A percentile compares a stretch with the other conserved stretches of the same genome.
Evolutionary conservation across 768 basidiomycete genomes (phyloP).

Genomic region (Naganishia vishniacii): DNA sequence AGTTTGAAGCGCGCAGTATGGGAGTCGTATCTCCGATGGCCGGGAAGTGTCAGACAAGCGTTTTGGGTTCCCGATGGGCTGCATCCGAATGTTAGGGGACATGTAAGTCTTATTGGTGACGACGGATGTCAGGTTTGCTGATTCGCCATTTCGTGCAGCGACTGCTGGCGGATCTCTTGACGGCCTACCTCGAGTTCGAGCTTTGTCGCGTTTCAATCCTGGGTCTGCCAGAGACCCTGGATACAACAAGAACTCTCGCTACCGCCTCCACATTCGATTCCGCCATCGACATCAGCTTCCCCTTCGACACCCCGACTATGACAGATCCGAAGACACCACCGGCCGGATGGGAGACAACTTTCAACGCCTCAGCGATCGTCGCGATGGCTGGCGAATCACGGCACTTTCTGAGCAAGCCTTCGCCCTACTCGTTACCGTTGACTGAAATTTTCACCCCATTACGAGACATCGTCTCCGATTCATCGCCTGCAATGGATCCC

Average conservation of each 20-base stretch:
- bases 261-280: conserved; percentile 30
- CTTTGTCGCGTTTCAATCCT: conserved; percentile 37
- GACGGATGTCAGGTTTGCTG: background rate
- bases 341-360: conserved; percentile 36
- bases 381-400: conserved; percentile 31
- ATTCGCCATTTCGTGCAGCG: too few relatives aligned
- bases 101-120: conserved; percentile 42
- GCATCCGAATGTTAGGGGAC: conserved; percentile 45
- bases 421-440: conserved; percentile 30
- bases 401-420: conserved; percentile 36
- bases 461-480: conserved; percentile 39
- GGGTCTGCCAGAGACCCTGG: conserved; percentile 36
- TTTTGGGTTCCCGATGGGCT: conserved; percentile 41
- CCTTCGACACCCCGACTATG: conserved; percentile 35
- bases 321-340: conserved; percentile 36
- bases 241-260: conserved; percentile 28
- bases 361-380: conserved; percentile 33
- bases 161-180: conserved; percentile 41
- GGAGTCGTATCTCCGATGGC: conserved; percentile 43
- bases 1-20: conserved; percentile 42
- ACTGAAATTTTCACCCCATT: conserved; percentile 40
- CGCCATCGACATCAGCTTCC: conserved; percentile 36
- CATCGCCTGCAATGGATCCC: conserved; percentile 30
- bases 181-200: conserved; percentile 41
- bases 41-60: conserved; percentile 33